Evolutionary conservation across 2,329 filamentous ascomycete species (phyloP).

Genomic region (Diplodia seriata): DNA sequence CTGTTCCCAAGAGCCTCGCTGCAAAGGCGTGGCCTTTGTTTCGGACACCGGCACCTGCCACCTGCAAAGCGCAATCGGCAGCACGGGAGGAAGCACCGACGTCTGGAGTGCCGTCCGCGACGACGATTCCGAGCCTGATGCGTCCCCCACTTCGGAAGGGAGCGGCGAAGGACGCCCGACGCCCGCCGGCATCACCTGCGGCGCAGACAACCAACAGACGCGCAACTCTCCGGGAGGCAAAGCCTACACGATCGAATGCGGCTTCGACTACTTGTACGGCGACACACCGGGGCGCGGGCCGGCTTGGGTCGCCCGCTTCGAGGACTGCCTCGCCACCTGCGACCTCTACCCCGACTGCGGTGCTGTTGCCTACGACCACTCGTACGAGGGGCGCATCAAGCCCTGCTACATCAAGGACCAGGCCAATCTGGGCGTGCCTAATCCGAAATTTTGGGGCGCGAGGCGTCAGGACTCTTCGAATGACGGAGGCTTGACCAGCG

Average conservation of each 20-base stretch:
- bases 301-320: neutral
- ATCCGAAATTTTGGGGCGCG: neutral
- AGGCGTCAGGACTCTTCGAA: neutral
- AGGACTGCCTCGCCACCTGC: neutral
- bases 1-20: neutral
- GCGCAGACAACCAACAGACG: neutral
- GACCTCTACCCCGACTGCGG: neutral
- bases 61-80: neutral
- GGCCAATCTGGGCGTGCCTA: neutral
- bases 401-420: constrained; percentile 15
- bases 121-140: too few species aligned
- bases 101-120: constrained; percentile 2
- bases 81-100: neutral
- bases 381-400: neutral
- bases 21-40: neutral
- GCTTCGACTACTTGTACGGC: neutral
- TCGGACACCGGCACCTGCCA: neutral
- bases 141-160: too few species aligned
- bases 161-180: neutral
- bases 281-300: neutral
- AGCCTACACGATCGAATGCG: constrained; percentile 2
- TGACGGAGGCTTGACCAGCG: neutral
- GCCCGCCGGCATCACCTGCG: neutral
- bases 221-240: neutral
- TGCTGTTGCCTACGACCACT: neutral